Evolutionary conservation across 2,329 filamentous ascomycete species (phyloP).

Genomic region (Hymenoscyphus linearis): DNA sequence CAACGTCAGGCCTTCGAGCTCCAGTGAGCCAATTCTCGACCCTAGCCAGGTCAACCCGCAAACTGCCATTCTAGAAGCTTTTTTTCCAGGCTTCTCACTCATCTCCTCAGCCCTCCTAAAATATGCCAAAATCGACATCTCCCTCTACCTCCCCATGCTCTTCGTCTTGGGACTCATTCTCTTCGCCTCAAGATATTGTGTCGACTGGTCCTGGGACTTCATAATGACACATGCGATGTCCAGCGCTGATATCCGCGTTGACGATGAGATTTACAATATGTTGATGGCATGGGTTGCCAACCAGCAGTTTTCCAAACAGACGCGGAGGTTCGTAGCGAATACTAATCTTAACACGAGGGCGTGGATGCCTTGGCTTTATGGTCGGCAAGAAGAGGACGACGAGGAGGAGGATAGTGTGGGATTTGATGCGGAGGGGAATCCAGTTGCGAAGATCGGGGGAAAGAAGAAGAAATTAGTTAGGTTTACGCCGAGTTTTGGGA

Average conservation of each 20-base stretch:
- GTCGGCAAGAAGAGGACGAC: slow-evolving; percentile 41
- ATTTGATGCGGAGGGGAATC: slow-evolving; percentile 25
- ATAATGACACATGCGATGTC: slow-evolving; percentile 56
- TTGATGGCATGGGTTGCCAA: slow-evolving; percentile 64
- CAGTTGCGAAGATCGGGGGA: slow-evolving; percentile 29
- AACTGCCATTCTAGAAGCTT: slow-evolving; percentile 45
- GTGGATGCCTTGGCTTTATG: slow-evolving; percentile 42
- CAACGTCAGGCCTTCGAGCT: background rate
- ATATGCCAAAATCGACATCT: slow-evolving; percentile 57
- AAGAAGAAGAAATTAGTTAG: slow-evolving; percentile 37
- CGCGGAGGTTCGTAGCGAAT: slow-evolving; percentile 60
- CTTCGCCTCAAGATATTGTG: slow-evolving; percentile 49
- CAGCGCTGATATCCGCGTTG: slow-evolving; percentile 58
- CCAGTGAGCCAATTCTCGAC: background rate
- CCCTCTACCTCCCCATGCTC: slow-evolving; percentile 55
- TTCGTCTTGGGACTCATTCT: slow-evolving; percentile 44
- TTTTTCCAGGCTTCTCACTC: slow-evolving; percentile 62
- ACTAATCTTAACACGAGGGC: slow-evolving; percentile 52
- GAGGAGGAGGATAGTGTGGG: slow-evolving; percentile 34
- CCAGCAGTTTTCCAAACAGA: slow-evolving; percentile 54
- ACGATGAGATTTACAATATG: slow-evolving; percentile 70
- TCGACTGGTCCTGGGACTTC: slow-evolving; percentile 41
- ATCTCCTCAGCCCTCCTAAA: slow-evolving; percentile 47
- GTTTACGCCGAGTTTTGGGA: slow-evolving; percentile 64
- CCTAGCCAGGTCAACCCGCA: slow-evolving; percentile 30